These are phyloP conservation scores for Nigrospora sphaerica DNA, from an alignment of 2,329 filamentous ascomycete species.

Conservation along the genomic window DNA sequence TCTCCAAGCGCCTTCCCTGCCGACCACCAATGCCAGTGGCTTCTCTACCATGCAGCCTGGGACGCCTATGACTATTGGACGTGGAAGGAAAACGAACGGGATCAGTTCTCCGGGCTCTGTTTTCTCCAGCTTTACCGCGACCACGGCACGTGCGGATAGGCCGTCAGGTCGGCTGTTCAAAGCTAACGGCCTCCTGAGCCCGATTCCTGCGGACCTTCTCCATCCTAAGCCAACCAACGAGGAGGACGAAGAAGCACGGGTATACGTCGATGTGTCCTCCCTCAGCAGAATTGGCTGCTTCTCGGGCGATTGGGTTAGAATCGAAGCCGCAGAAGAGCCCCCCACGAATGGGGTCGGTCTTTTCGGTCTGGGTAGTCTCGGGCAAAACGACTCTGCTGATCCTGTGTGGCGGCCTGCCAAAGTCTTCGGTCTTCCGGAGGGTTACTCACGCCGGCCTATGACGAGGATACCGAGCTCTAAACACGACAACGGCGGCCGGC, in stretches of 20 bases:
- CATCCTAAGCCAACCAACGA: constrained; percentile 71
- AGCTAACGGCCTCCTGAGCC: constrained; percentile 65
- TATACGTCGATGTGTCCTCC: constrained; percentile 85
- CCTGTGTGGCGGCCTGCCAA: constrained; percentile 74
- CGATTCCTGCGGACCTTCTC: constrained; percentile 69
- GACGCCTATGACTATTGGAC: constrained; percentile 68
- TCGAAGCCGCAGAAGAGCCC: constrained; percentile 72
- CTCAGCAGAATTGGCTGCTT: constrained; percentile 90
- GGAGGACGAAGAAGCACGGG: constrained; percentile 82
- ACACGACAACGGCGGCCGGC: constrained; percentile 38
- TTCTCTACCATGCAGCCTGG: constrained; percentile 74
- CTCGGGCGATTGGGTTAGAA: constrained; percentile 90
- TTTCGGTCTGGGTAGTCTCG: constrained; percentile 62
- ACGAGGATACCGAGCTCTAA: constrained; percentile 53
- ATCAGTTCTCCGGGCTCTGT: constrained; percentile 80
- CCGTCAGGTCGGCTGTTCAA: constrained; percentile 76
- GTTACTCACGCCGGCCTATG: constrained; percentile 53
- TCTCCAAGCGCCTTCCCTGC: constrained; percentile 69
- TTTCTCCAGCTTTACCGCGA: constrained; percentile 80
- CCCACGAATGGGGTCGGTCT: constrained; percentile 58
- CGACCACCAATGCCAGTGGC: constrained; percentile 70
- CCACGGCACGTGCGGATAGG: constrained; percentile 68
- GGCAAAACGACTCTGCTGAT: constrained; percentile 54
- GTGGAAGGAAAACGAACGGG: constrained; percentile 60
- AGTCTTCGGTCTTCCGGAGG: constrained; percentile 83